A percentile compares a stretch with the other conserved stretches of the same genome.
These are phyloP conservation scores for Arthromyces matolae DNA, from an alignment of 768 basidiomycete species.

Conservation along the genomic window DNA sequence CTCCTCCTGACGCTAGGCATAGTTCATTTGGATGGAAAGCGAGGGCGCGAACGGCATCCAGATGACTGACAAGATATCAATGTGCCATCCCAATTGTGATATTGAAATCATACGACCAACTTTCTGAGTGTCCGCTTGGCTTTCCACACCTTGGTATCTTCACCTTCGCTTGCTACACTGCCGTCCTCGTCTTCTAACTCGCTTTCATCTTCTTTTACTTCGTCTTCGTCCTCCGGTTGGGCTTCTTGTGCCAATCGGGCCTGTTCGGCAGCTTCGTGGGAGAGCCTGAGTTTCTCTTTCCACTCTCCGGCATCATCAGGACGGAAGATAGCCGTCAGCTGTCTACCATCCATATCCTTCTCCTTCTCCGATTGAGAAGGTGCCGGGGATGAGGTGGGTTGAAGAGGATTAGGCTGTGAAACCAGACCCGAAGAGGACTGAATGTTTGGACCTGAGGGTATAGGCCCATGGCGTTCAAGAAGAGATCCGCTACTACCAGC, in stretches of 20 bases:
- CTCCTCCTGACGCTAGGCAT: constrained; percentile 88
- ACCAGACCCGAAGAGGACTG: constrained; percentile 21
- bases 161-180: constrained; percentile 61
- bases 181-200: constrained; percentile 72
- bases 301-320: constrained; percentile 85
- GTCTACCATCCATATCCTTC: constrained; percentile 47
- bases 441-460: constrained; percentile 39
- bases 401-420: constrained; percentile 32
- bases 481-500: constrained; percentile 39
- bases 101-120: constrained; percentile 49
- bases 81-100: constrained; percentile 10
- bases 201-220: constrained; percentile 47
- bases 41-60: constrained; percentile 88
- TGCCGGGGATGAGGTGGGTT: constrained; percentile 27
- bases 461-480: constrained; percentile 49
- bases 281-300: constrained; percentile 71
- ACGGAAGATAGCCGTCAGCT: constrained; percentile 79
- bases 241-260: constrained; percentile 39
- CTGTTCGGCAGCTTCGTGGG: constrained; percentile 60
- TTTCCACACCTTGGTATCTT: constrained; percentile 77
- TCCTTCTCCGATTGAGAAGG: constrained; percentile 35
- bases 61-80: constrained; percentile 55
- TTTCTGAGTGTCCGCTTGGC: constrained; percentile 84
- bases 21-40: constrained; percentile 86
- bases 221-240: constrained; percentile 25